A percentile compares a stretch with the other conserved stretches of the same genome.
phyloP scores from a whole-genome alignment of 75 land plant genomes.

The Pinus taeda region DNA sequence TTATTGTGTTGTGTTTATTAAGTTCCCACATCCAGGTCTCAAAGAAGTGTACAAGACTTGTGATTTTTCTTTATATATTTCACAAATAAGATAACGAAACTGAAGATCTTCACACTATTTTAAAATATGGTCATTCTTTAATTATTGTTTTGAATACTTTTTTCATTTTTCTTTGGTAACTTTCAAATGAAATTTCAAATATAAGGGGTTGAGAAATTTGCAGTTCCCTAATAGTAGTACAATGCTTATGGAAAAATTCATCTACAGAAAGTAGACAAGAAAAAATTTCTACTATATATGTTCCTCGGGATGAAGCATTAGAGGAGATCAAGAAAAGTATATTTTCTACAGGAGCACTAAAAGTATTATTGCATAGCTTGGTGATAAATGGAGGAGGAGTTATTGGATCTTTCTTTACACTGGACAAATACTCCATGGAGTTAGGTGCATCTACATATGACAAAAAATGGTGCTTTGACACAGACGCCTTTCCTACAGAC shows the following conservation, averaged over 20 bases:
- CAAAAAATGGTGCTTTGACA: too few relatives aligned
- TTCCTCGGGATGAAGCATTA: slow-evolving; percentile 83
- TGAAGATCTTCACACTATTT: background rate
- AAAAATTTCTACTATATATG: slow-evolving; percentile 56
- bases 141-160: background rate
- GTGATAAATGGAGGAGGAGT: slow-evolving; percentile 2
- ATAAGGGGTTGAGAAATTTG: background rate
- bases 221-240: background rate
- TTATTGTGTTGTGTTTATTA: too few relatives aligned
- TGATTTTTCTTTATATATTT: too few relatives aligned
- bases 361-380: slow-evolving; percentile 63
- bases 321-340: slow-evolving; percentile 68
- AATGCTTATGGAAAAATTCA: slow-evolving; percentile 36
- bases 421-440: too few relatives aligned
- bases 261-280: slow-evolving; percentile 48
- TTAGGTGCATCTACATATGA: too few relatives aligned
- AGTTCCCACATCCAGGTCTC: too few relatives aligned
- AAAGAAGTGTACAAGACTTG: too few relatives aligned
- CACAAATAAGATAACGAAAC: background rate
- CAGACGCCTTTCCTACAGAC: too few relatives aligned
- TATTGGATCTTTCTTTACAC: too few relatives aligned
- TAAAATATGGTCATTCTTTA: background rate
- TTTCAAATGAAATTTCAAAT: background rate
- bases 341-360: slow-evolving; percentile 55
- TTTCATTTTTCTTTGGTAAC: background rate